Conservation (phyloP, 495 filamentous ascomycete species). For the Cercophora newfieldiana region DNA sequence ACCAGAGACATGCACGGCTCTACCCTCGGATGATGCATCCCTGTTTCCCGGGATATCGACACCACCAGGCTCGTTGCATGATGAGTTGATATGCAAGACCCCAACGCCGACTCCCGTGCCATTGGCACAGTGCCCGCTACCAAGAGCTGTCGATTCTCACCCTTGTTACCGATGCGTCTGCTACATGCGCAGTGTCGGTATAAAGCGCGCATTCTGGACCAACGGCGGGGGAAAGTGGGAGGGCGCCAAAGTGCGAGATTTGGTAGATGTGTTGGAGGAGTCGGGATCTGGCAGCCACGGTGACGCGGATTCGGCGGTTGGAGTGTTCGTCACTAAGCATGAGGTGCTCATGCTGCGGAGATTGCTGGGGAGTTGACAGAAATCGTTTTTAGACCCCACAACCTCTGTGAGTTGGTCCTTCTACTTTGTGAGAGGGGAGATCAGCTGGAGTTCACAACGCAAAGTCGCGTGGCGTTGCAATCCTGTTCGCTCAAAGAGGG, state of each 20-base stretch:
- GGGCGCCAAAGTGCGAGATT: constrained; percentile 49
- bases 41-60: not conserved
- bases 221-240: constrained; percentile 49
- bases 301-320: constrained; percentile 21
- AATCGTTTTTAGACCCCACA: no score
- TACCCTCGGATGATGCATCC: not conserved
- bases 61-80: constrained; percentile 44
- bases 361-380: constrained; percentile 6
- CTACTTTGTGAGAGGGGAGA: no score
- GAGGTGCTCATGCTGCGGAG: constrained; percentile 47
- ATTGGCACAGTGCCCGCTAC: not conserved
- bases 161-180: constrained; percentile 55
- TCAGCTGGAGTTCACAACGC: no score
- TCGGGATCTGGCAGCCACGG: not conserved
- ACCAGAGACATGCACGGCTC: not conserved
- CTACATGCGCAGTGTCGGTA: constrained; percentile 52
- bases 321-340: constrained; percentile 54
- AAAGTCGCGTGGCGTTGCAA: no score
- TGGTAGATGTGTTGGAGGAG: constrained; percentile 46
- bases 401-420: no score
- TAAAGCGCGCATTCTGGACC: constrained; percentile 58
- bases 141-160: constrained; percentile 36
- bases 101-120: not conserved
- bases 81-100: constrained; percentile 38
- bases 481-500: no score